phyloP scores from a whole-genome alignment of 345 rosid genomes.

The Lepidium aucheri region DNA sequence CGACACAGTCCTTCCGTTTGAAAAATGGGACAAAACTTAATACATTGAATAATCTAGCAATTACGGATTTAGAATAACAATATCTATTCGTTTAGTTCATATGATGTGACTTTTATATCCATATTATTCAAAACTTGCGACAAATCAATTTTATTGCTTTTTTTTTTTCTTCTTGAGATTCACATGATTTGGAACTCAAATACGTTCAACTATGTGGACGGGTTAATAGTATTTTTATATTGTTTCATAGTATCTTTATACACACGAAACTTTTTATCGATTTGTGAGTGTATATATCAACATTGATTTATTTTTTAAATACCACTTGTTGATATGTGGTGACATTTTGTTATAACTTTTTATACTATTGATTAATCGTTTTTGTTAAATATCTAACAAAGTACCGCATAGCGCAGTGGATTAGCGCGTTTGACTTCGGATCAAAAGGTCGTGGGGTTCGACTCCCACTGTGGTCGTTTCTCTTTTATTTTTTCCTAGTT shows the following conservation, averaged over 20 bases:
- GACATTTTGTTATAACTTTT: not conserved
- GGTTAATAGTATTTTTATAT: no score
- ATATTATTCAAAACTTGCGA: not conserved
- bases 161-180: no score
- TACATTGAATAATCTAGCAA: not conserved
- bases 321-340: not conserved
- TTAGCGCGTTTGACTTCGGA: slow-evolving; percentile 97
- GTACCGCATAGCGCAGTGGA: slow-evolving; percentile 96
- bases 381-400: no score
- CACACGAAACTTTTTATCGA: not conserved
- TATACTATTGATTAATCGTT: no score
- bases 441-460: slow-evolving; percentile 86
- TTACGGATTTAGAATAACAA: not conserved
- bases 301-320: not conserved
- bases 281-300: not conserved
- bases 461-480: slow-evolving; percentile 77
- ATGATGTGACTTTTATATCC: not conserved
- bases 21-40: not conserved
- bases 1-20: slow-evolving; percentile 6
- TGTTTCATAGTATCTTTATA: no score
- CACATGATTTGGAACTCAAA: no score
- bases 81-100: not conserved
- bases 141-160: not conserved
- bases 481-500: no score
- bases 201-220: no score